A percentile compares a stretch with the other conserved stretches of the same genome.
phyloP scores from a whole-genome alignment of 495 filamentous ascomycete species.

The Hyaloscypha hepaticicola region DNA sequence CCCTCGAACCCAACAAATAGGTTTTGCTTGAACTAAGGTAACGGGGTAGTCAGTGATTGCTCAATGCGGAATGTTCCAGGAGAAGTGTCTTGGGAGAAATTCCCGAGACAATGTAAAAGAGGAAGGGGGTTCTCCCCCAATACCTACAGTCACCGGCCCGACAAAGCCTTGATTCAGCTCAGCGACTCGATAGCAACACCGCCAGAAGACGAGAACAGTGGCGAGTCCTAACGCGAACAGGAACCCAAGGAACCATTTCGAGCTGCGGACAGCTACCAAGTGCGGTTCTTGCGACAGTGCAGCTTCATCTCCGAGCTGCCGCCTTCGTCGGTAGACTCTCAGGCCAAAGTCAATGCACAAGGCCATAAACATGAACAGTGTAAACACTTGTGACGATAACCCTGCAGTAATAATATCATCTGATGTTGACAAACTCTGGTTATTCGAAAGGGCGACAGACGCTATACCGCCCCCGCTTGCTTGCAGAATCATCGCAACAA shows the following conservation, averaged over 20 bases:
- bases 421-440: slow-evolving; percentile 21
- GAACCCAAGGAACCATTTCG: slow-evolving; percentile 39
- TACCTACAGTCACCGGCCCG: slow-evolving; percentile 56
- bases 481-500: slow-evolving; percentile 60
- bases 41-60: too few species aligned
- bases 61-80: too few species aligned
- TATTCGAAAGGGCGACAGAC: slow-evolving; percentile 42
- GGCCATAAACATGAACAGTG: slow-evolving; percentile 47
- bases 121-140: too few species aligned
- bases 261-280: background rate
- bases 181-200: slow-evolving; percentile 62
- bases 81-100: too few species aligned
- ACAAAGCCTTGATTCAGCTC: slow-evolving; percentile 65
- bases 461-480: slow-evolving; percentile 58
- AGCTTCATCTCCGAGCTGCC: background rate
- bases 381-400: slow-evolving; percentile 54
- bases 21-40: slow-evolving; percentile 54
- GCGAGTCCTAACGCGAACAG: slow-evolving; percentile 46
- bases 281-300: slow-evolving; percentile 1
- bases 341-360: slow-evolving; percentile 43
- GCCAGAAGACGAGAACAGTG: slow-evolving; percentile 59
- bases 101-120: too few species aligned
- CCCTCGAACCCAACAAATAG: slow-evolving; percentile 69
- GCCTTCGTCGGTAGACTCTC: slow-evolving; percentile 24
- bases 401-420: slow-evolving; percentile 64